Evolutionary conservation across 2,329 filamentous ascomycete species (phyloP), one percentile per base, ranked within the genome.

Genomic region (Epichloe typhina): DNA sequence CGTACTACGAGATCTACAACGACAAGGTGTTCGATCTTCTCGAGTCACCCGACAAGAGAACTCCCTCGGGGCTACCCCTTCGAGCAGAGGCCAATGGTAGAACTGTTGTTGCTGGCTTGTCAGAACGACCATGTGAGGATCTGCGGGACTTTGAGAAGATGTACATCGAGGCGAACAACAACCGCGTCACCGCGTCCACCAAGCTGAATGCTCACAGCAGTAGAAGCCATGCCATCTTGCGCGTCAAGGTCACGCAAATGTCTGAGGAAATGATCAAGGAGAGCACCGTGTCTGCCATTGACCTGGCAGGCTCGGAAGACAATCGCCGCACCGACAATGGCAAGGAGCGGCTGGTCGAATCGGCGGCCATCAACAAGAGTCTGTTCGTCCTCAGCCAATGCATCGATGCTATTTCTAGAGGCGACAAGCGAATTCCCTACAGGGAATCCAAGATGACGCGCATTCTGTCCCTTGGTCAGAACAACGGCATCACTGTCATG

Each of bases 1-100:
- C 87, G 31, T 96, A 96, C 69, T 95, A 95, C 69, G 90, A 96
- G 66, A 95, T 96, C 57, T 96, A 96, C 69, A 95, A 94, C 66
- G 90, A 96, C 71, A 91, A 91, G 64, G 89, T 95, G 19, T 95
- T 84, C 61, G 90, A 96, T 64, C 72, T 96, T 35, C 88, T 96
- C 57, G 87, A 95, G 64, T 75, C 88, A 0, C 85, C 83, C 0
- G 90, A 96, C 65, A 94, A 89, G 71, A 84, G 93, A 47, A 89
- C 86, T 0, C 73, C 86, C 2, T 78, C 86, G 0, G 90, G 90
- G 0, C 71, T 95, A 26, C 87, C 87, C 2, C 78, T 95, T 23
- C 79, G 89, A 26, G 86, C 88, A 54, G 89, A 95, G 61, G 90
- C 89, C 61, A 83, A 86, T 58, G 88, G 87, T 56, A 93, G 86